phyloP scores from a whole-genome alignment of 768 basidiomycete species.

The Exsudoporus frostii region DNA sequence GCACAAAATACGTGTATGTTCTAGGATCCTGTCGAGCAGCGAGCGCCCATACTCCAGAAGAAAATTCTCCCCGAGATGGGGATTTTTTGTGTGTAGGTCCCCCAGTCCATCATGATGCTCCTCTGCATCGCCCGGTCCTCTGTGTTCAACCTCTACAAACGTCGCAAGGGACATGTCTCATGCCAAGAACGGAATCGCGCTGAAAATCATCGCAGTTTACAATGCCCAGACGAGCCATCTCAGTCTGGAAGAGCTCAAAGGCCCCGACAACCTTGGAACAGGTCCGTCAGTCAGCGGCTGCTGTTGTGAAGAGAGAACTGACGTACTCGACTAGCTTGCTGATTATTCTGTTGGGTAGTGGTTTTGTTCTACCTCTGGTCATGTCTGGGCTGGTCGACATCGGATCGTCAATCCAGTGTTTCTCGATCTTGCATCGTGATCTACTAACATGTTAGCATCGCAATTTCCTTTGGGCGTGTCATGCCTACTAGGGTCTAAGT shows the following conservation, averaged over 20 bases:
- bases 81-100: no score
- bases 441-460: no score
- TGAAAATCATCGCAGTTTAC: conserved; percentile 58
- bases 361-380: neutral
- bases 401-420: conserved; percentile 41
- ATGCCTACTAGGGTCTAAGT: no score
- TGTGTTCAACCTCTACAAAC: conserved; percentile 64
- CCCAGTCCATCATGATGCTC: conserved; percentile 46
- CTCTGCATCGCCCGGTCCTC: conserved; percentile 63
- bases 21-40: neutral
- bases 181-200: conserved; percentile 59
- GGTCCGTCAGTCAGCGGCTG: conserved; percentile 28
- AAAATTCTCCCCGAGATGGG: neutral
- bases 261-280: conserved; percentile 39
- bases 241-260: conserved; percentile 30
- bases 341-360: conserved; percentile 50
- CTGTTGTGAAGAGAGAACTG: conserved; percentile 39
- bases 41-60: neutral
- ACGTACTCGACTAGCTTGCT: conserved; percentile 49
- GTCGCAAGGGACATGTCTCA: conserved; percentile 70
- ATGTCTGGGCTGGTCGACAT: neutral
- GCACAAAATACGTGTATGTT: neutral
- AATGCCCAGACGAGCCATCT: conserved; percentile 52
- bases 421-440: conserved; percentile 60
- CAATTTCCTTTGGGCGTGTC: no score